Evolutionary conservation across 2,329 filamentous ascomycete species (phyloP).

Genomic region (Apiospora phragmitis): DNA sequence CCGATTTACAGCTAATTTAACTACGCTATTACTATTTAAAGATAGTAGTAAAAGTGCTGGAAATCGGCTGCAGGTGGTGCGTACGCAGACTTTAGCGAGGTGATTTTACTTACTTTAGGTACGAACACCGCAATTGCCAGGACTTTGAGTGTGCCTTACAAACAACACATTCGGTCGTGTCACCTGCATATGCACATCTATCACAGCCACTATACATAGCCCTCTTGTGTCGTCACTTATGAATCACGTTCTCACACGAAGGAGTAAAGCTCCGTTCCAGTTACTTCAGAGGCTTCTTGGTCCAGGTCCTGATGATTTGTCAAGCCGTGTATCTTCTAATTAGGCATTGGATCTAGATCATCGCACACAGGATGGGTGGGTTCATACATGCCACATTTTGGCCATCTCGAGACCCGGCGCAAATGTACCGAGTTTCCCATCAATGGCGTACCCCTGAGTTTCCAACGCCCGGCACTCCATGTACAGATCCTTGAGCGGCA

Average conservation of each 20-base stretch:
- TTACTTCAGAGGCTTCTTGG: neutral
- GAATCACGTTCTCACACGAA: neutral
- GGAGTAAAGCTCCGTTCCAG: neutral
- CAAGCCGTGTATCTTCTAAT: neutral
- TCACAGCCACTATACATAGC: neutral
- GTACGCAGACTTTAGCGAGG: too few species aligned
- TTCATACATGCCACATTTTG: conserved; percentile 37
- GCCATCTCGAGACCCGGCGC: conserved; percentile 78
- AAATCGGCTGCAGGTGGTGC: too few species aligned
- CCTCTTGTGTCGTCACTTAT: neutral
- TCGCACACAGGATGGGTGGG: neutral
- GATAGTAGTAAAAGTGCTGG: too few species aligned
- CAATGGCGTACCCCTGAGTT: conserved; percentile 72
- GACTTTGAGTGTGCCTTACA: neutral
- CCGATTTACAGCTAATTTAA: too few species aligned
- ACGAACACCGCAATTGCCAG: neutral
- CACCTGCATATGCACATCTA: neutral
- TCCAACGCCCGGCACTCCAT: conserved; percentile 67
- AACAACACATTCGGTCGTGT: too few species aligned
- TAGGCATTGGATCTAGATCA: neutral
- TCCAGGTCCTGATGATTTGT: neutral
- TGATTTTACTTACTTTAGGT: too few species aligned
- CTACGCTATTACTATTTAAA: too few species aligned
- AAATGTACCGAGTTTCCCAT: conserved; percentile 74
- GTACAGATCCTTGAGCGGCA: conserved; percentile 65